These are phyloP conservation scores for Mycena chlorophos DNA, from an alignment of 768 basidiomycete species.

Conservation along the genomic window DNA sequence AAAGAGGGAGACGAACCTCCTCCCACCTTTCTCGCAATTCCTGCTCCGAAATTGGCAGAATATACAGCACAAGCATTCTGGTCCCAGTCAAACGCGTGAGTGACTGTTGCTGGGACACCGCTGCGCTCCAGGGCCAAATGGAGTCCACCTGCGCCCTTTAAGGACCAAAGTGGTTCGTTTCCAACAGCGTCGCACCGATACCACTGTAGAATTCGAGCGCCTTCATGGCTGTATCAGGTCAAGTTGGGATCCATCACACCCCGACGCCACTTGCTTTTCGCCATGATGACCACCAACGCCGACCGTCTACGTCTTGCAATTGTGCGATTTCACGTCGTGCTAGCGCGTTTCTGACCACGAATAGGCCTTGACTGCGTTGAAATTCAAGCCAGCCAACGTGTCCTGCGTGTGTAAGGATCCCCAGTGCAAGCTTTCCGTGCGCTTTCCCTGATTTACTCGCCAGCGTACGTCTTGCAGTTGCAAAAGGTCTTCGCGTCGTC, in stretches of 20 bases:
- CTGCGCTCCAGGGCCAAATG: conserved; percentile 67
- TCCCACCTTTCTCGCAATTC: conserved; percentile 53
- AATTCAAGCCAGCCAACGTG: conserved; percentile 43
- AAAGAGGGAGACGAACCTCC: conserved; percentile 18
- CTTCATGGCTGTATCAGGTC: conserved; percentile 14
- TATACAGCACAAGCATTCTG: conserved; percentile 73
- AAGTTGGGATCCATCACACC: neutral
- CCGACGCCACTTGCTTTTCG: neutral
- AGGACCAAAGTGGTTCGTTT: conserved; percentile 31
- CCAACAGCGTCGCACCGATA: conserved; percentile 52
- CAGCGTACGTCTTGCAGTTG: conserved; percentile 50
- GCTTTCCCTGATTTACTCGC: neutral
- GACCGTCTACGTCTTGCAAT: conserved; percentile 45
- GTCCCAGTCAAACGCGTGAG: conserved; percentile 85
- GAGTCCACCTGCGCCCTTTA: conserved; percentile 57
- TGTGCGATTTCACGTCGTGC: conserved; percentile 29
- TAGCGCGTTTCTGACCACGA: neutral
- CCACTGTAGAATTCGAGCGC: conserved; percentile 77
- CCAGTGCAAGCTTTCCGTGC: neutral
- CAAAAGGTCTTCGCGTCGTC: conserved; percentile 34
- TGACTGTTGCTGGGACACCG: conserved; percentile 44
- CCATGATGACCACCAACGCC: conserved; percentile 20
- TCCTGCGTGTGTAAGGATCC: conserved; percentile 41
- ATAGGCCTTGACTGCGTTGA: conserved; percentile 49
- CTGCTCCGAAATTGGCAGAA: conserved; percentile 52